These are phyloP conservation scores for Mucor racemosus DNA, from an alignment of 371 early-diverging fungal species.

Conservation along the genomic window DNA sequence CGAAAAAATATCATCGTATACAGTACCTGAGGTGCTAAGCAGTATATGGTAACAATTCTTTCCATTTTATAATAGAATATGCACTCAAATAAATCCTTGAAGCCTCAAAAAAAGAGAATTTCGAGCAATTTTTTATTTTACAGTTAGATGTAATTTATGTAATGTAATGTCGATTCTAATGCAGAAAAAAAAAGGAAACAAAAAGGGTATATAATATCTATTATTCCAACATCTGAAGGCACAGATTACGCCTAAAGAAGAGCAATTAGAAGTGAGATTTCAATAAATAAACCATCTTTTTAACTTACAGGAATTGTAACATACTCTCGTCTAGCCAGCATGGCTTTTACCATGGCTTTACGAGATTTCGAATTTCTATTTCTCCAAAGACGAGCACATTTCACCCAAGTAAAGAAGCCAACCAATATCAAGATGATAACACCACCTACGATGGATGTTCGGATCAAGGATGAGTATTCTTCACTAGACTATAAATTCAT, in stretches of 20 bases:
- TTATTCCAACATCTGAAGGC: not conserved
- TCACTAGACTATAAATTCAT: not conserved
- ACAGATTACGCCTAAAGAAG: not conserved
- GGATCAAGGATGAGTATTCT: slow-evolving; percentile 31
- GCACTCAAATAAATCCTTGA: no score
- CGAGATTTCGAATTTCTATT: slow-evolving; percentile 37
- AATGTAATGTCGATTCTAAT: no score
- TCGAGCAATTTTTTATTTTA: no score
- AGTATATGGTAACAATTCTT: no score
- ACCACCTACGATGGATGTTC: slow-evolving; percentile 43
- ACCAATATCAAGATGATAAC: slow-evolving; percentile 45
- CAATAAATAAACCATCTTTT: not conserved
- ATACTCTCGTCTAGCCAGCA: slow-evolving; percentile 46
- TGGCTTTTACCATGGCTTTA: slow-evolving; percentile 36
- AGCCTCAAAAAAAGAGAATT: no score
- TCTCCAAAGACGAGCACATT: slow-evolving; percentile 46
- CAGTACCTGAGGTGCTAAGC: no score
- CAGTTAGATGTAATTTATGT: no score
- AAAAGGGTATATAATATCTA: no score
- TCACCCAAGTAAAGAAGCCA: slow-evolving; percentile 45
- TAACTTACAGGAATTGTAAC: slow-evolving; percentile 48
- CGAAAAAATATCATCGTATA: no score
- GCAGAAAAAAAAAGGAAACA: no score
- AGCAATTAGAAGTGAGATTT: not conserved
- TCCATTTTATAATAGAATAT: no score